A percentile compares a stretch with the other conserved stretches of the same genome.
These are phyloP conservation scores for Suhomyces panamericanus DNA, from an alignment of 1,139 yeast genomes.

Conservation along the genomic window DNA sequence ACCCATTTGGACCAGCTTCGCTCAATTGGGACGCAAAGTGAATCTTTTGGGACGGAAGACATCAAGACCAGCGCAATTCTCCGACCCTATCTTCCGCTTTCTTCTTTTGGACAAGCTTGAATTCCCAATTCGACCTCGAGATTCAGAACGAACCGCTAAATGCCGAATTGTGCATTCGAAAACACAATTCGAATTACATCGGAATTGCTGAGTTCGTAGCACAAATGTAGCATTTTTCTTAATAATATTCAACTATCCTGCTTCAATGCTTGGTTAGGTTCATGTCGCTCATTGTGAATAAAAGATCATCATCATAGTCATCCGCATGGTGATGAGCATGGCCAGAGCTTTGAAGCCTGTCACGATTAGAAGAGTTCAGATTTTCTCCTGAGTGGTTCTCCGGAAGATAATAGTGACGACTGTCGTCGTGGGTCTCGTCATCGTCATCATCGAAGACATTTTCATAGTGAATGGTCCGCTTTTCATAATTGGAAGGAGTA, in stretches of 20 bases:
- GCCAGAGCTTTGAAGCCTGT: constrained; percentile 1
- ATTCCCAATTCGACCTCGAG: no score
- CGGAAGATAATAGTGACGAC: constrained; percentile 3
- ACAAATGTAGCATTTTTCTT: no score
- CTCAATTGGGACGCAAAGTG: no score
- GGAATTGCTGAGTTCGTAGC: no score
- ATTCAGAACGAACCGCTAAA: no score
- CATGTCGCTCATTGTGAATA: constrained; percentile 92
- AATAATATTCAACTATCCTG: background rate
- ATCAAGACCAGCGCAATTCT: no score
- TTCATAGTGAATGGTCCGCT: constrained; percentile 37
- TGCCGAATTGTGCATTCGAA: no score
- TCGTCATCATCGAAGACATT: constrained; percentile 57
- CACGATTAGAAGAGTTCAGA: constrained; percentile 7
- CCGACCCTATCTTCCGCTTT: no score
- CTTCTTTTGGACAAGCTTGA: no score
- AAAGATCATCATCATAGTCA: constrained; percentile 76
- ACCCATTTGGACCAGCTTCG: no score
- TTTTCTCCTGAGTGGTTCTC: constrained; percentile 6
- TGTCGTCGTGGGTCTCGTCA: constrained; percentile 30
- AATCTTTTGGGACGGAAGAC: no score
- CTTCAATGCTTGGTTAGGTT: constrained; percentile 39
- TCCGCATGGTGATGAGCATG: constrained; percentile 23
- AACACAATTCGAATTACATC: no score
- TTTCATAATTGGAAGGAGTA: constrained; percentile 35